Evolutionary conservation across 208 protist genomes (phyloP).

Genomic region (Acanthamoeba culbertsoni): DNA sequence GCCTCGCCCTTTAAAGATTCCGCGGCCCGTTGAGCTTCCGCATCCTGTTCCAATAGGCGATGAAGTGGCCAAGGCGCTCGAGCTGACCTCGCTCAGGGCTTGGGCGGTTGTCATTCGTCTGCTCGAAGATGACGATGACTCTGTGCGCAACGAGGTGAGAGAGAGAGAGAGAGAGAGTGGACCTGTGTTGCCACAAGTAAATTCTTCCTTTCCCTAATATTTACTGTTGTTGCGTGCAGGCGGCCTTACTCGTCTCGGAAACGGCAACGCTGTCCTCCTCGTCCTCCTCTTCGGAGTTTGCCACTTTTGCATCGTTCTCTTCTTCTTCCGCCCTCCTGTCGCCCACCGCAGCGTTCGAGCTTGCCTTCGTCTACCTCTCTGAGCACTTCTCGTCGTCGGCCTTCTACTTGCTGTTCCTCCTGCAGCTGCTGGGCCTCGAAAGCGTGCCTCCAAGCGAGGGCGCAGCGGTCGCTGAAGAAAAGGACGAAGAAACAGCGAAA

Average conservation of each 20-base stretch:
- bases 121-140: slow-evolving; percentile 23
- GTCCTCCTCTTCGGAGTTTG: not conserved
- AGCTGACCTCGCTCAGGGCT: not conserved
- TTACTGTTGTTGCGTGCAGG: too few species aligned
- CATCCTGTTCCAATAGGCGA: not conserved
- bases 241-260: not conserved
- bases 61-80: not conserved
- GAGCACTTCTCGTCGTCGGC: not conserved
- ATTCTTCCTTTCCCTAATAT: too few species aligned
- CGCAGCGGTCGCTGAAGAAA: not conserved
- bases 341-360: not conserved
- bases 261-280: not conserved
- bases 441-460: not conserved
- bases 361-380: not conserved
- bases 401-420: slow-evolving; percentile 16
- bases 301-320: not conserved
- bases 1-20: too few species aligned
- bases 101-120: not conserved
- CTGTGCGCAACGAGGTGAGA: slow-evolving; percentile 4
- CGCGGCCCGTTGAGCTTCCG: too few species aligned
- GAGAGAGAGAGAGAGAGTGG: too few species aligned
- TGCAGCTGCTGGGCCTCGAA: not conserved
- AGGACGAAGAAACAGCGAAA: not conserved
- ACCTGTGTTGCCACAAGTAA: too few species aligned
- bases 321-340: not conserved